Conservation (phyloP, 2,329 filamentous ascomycete genomes). For the Elsinoe fawcettii region DNA sequence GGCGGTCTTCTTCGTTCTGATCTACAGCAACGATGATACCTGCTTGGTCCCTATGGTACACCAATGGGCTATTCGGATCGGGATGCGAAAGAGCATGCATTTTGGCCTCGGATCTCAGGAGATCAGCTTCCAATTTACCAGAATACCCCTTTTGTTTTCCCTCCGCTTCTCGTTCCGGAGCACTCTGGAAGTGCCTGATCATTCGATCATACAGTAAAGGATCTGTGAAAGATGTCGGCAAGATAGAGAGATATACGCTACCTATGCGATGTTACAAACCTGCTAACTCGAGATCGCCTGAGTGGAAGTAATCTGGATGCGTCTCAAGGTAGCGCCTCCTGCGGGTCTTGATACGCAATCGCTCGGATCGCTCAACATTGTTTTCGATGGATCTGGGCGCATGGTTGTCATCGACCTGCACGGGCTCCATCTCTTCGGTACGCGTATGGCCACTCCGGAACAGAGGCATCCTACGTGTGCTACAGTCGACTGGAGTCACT, state of each 20-base stretch:
- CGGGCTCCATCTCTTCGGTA: not conserved
- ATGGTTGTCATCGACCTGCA: not conserved
- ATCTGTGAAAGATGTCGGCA: conserved; percentile 40
- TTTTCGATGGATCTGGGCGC: conserved; percentile 8
- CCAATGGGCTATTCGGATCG: conserved; percentile 43
- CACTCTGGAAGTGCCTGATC: conserved; percentile 67
- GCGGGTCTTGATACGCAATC: conserved; percentile 62
- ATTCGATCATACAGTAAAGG: conserved; percentile 76
- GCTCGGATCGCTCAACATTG: conserved; percentile 23
- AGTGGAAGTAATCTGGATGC: conserved; percentile 63
- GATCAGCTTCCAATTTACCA: conserved; percentile 67
- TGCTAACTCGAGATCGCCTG: conserved; percentile 53
- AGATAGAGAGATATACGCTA: conserved; percentile 9
- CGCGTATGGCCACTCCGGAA: not conserved
- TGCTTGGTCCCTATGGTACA: conserved; percentile 43
- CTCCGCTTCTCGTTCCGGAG: conserved; percentile 65
- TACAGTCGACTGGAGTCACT: not conserved
- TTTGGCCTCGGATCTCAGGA: conserved; percentile 69
- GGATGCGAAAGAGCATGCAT: conserved; percentile 54
- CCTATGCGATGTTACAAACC: conserved; percentile 30
- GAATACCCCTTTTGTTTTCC: conserved; percentile 69
- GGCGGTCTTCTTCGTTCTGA: conserved; percentile 45
- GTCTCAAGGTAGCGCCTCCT: conserved; percentile 67
- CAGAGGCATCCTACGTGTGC: not conserved
- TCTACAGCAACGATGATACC: conserved; percentile 54